Evolutionary conservation across 805 yeast species (phyloP).

Genomic region (Lachancea thermotolerans): DNA sequence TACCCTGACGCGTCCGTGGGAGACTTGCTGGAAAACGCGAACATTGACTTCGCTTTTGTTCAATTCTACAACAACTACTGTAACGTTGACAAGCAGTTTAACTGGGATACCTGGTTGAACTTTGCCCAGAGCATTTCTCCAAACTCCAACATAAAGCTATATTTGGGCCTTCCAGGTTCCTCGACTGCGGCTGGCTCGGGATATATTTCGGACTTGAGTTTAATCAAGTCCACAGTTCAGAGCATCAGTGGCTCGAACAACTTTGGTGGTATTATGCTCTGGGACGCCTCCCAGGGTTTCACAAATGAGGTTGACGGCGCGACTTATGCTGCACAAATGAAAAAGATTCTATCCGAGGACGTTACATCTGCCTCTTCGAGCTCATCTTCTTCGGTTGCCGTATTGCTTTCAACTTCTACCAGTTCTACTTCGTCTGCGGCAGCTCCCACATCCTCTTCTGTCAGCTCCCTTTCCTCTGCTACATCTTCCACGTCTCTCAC

Average conservation of each 20-base stretch:
- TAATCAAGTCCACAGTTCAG: conserved; percentile 45
- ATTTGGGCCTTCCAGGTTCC: conserved; percentile 69
- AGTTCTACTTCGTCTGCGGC: conserved; percentile 15
- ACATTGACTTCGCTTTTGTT: conserved; percentile 73
- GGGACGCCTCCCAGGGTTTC: conserved; percentile 83
- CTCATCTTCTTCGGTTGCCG: too few species aligned
- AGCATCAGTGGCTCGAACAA: conserved; percentile 63
- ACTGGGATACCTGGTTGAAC: conserved; percentile 66
- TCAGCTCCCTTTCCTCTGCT: conserved; percentile 12
- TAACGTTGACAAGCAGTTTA: conserved; percentile 47
- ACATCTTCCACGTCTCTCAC: conserved; percentile 9
- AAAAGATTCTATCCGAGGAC: conserved; percentile 31
- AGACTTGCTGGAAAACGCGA: conserved; percentile 48
- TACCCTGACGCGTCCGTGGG: conserved; percentile 73
- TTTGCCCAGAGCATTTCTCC: conserved; percentile 55
- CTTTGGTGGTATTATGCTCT: conserved; percentile 83
- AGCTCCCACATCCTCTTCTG: conserved; percentile 13
- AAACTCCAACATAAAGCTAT: conserved; percentile 63
- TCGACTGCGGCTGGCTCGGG: conserved; percentile 51
- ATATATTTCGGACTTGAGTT: conserved; percentile 45
- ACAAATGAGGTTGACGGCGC: conserved; percentile 40
- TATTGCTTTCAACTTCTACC: conserved; percentile 11
- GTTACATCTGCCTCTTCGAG: conserved; percentile 12
- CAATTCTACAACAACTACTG: conserved; percentile 90
- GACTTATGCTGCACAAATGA: conserved; percentile 39